phyloP scores from a whole-genome alignment of 2,329 filamentous ascomycete genomes.

The Curvularia eragrostidis region DNA sequence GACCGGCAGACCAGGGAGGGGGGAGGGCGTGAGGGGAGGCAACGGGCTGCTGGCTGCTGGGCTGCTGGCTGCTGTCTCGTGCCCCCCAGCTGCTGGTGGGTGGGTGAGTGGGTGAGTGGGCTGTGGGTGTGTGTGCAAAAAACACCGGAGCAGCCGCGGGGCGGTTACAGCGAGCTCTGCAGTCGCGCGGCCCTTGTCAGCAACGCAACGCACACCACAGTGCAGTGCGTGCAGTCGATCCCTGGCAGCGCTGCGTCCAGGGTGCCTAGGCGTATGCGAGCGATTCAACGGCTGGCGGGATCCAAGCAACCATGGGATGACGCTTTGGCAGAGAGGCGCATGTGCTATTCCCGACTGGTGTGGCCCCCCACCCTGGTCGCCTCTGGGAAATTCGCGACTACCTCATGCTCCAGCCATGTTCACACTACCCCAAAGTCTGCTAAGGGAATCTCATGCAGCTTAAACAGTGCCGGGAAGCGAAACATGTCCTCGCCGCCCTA shows the following conservation, averaged over 20 bases:
- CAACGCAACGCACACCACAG: too few relatives aligned
- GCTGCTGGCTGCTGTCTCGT: not conserved
- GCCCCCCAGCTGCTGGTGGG: too few relatives aligned
- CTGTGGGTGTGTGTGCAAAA: constrained; percentile 16
- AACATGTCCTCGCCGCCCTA: constrained; percentile 49
- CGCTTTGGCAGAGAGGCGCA: constrained; percentile 44
- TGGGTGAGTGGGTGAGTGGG: constrained; percentile 3
- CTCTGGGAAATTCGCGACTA: constrained; percentile 48
- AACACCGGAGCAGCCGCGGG: constrained; percentile 34
- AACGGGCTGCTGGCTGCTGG: too few relatives aligned
- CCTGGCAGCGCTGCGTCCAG: constrained; percentile 42
- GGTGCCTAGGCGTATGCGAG: constrained; percentile 45
- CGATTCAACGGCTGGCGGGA: constrained; percentile 51
- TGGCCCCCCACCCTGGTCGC: constrained; percentile 37
- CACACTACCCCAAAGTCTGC: constrained; percentile 52
- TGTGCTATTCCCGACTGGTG: constrained; percentile 40
- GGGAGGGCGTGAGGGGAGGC: not conserved
- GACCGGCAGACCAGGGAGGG: not conserved
- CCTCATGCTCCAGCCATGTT: constrained; percentile 51
- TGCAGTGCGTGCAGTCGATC: constrained; percentile 43
- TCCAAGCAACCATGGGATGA: constrained; percentile 50
- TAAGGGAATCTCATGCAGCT: constrained; percentile 51
- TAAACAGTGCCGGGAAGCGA: constrained; percentile 51
- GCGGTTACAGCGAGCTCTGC: constrained; percentile 27
- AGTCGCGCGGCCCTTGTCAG: constrained; percentile 11